A percentile compares a stretch with the other conserved stretches of the same genome.
These are phyloP conservation scores for Hyaloscypha finlandica DNA, from an alignment of 495 filamentous ascomycete genomes.

Conservation along the genomic window DNA sequence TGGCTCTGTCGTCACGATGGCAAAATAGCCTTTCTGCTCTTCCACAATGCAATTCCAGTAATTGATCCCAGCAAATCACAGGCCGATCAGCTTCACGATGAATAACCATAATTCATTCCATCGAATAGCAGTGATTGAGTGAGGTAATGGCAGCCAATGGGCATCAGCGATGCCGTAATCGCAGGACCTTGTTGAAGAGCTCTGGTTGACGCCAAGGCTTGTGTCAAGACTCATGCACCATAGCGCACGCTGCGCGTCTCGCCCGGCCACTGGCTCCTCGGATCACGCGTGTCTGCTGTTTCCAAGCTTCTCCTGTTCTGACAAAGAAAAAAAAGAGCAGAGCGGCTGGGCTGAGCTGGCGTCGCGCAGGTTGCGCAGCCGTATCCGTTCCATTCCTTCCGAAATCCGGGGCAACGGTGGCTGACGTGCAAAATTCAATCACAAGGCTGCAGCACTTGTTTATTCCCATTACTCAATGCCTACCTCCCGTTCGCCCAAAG, in stretches of 20 bases:
- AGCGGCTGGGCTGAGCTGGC: background rate
- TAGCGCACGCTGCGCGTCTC: background rate
- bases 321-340: background rate
- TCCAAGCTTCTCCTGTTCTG: background rate
- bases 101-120: background rate
- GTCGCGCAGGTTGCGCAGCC: background rate
- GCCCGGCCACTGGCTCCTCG: background rate
- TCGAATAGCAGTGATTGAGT: slow-evolving; percentile 2
- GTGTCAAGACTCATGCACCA: background rate
- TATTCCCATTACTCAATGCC: background rate
- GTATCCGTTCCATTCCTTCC: background rate
- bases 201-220: background rate
- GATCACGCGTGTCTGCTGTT: background rate
- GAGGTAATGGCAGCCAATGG: slow-evolving; percentile 1
- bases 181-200: background rate
- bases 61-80: background rate
- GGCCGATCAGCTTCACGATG: background rate
- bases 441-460: background rate
- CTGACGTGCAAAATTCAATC: background rate
- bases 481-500: background rate
- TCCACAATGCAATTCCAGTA: background rate
- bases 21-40: slow-evolving; percentile 1
- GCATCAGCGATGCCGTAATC: background rate
- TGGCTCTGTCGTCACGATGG: slow-evolving; percentile 4
- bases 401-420: slow-evolving; percentile 1